phyloP scores from a whole-genome alignment of 176 grass and related monocot genomes.

The Ananas comosus region DNA sequence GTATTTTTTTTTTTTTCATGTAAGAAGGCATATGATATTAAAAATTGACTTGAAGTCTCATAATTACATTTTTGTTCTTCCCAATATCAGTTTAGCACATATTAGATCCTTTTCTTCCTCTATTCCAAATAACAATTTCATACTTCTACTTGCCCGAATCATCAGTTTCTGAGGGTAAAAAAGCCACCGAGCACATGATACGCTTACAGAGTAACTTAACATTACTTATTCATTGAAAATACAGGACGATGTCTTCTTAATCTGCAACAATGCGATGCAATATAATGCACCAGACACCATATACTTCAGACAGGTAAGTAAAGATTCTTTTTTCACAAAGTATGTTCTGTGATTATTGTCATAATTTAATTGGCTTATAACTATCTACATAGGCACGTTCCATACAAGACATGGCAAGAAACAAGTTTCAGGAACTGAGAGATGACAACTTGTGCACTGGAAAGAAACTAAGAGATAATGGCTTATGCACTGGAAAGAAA shows the following conservation, averaged over 20 bases:
- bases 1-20: neutral
- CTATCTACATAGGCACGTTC: conserved; percentile 60
- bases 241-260: conserved; percentile 97
- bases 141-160: neutral
- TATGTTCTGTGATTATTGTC: conserved; percentile 5
- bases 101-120: neutral
- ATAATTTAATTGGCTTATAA: conserved; percentile 8
- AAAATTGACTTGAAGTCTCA: too few species aligned
- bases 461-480: conserved; percentile 21
- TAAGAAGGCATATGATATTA: neutral
- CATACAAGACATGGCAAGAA: conserved; percentile 96
- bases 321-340: neutral
- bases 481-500: conserved; percentile 14
- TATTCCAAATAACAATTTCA: neutral
- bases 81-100: neutral
- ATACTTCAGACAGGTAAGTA: conserved; percentile 92
- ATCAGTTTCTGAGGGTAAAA: neutral
- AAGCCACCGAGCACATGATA: neutral
- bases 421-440: conserved; percentile 82
- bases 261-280: conserved; percentile 97
- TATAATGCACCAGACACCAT: conserved; percentile 97
- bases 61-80: neutral
- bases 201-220: neutral
- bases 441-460: conserved; percentile 39
- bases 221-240: conserved; percentile 20